A percentile compares a stretch with the other conserved stretches of the same genome.
Evolutionary conservation across 441 rosid genomes (phyloP).

Genomic region (Iberis amara): DNA sequence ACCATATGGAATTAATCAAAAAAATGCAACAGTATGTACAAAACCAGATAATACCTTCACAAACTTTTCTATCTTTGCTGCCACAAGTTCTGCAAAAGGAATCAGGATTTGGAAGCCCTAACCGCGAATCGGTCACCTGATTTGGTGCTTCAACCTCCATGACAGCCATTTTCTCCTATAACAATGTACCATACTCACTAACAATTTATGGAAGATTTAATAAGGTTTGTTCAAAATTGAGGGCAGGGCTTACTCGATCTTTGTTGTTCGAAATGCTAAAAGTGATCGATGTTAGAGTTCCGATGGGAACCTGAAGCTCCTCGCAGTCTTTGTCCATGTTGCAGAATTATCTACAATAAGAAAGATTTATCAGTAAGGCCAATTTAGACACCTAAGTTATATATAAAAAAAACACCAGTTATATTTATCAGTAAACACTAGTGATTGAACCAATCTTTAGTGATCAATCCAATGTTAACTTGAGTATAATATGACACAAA

Average conservation of each 20-base stretch:
- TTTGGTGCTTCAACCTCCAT: constrained; percentile 39
- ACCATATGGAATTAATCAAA: too few relatives aligned
- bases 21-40: neutral
- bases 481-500: neutral
- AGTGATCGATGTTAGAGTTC: constrained; percentile 37
- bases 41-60: constrained; percentile 60
- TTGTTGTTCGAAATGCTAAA: constrained; percentile 51
- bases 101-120: constrained; percentile 81
- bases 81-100: constrained; percentile 63
- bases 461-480: neutral
- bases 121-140: constrained; percentile 65
- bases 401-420: neutral
- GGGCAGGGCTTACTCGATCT: constrained; percentile 48
- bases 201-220: neutral
- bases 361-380: neutral
- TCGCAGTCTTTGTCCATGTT: constrained; percentile 45
- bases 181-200: neutral
- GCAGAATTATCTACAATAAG: constrained; percentile 20
- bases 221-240: neutral
- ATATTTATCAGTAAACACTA: neutral
- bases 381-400: neutral
- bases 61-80: constrained; percentile 44
- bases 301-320: constrained; percentile 49
- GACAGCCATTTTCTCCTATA: constrained; percentile 56
- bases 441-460: neutral